Evolutionary conservation across 164 flowering plant genomes (phyloP).

Genomic region (Vitis amurensis): DNA sequence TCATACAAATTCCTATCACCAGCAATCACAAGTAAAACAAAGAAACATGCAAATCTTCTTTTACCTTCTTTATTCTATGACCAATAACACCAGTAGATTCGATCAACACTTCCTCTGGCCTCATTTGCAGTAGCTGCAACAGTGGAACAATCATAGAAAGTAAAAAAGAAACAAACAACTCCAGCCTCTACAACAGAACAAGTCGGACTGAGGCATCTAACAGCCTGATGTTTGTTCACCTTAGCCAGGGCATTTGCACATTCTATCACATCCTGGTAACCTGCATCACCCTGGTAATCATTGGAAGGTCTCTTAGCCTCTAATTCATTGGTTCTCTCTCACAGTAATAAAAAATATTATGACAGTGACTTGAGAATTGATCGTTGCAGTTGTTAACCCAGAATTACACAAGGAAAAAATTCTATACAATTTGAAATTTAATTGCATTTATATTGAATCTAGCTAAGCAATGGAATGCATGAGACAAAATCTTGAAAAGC

Average conservation of each 20-base stretch:
- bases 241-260: conserved; percentile 65
- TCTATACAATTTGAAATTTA: background rate
- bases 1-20: background rate
- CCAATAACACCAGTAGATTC: conserved; percentile 99
- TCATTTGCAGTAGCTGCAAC: conserved; percentile 64
- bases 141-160: background rate
- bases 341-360: background rate
- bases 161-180: background rate
- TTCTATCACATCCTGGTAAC: conserved; percentile 86
- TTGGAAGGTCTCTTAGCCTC: conserved; percentile 13
- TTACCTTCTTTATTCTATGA: conserved; percentile 87
- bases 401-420: background rate
- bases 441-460: background rate
- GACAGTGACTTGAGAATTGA: background rate
- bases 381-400: no score
- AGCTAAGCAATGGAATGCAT: background rate
- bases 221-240: conserved; percentile 36
- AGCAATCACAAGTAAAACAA: background rate
- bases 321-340: background rate
- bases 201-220: background rate
- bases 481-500: background rate
- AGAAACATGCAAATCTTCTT: background rate
- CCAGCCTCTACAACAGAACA: background rate
- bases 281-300: conserved; percentile 85
- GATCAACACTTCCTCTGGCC: conserved; percentile 66